Conservation (phyloP, 2,329 filamentous ascomycete genomes). For the Pestalotiopsis fici region DNA sequence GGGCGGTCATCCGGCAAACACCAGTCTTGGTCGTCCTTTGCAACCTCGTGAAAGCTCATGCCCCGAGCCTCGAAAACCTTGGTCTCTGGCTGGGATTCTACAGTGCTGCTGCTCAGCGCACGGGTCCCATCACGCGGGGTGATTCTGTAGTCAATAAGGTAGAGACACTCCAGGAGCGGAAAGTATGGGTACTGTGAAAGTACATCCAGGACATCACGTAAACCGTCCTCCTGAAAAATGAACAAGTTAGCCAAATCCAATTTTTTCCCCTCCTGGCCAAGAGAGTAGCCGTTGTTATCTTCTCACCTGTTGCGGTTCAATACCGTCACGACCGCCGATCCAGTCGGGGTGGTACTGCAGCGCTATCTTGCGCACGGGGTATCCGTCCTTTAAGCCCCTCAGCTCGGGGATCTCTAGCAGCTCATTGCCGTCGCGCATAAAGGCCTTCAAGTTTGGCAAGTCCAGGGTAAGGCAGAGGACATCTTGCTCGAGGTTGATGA, state of each 20-base stretch:
- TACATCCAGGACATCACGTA: not conserved
- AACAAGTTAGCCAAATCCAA: not conserved
- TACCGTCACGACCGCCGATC: not conserved
- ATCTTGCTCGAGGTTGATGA: constrained; percentile 7
- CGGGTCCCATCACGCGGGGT: not conserved
- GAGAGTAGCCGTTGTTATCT: not conserved
- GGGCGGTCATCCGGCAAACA: not conserved
- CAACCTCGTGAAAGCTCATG: constrained; percentile 1
- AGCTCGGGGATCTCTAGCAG: constrained; percentile 5
- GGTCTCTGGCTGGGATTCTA: not conserved
- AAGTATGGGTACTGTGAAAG: not conserved
- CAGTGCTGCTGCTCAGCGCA: not conserved
- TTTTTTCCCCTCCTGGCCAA: not conserved
- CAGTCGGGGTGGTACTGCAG: constrained; percentile 1
- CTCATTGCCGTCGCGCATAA: not conserved
- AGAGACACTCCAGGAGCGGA: constrained; percentile 1
- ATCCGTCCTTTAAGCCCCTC: not conserved
- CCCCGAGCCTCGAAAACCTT: not conserved
- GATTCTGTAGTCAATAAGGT: constrained; percentile 8
- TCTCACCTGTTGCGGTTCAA: not conserved
- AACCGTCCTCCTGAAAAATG: not conserved
- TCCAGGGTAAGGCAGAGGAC: constrained; percentile 3
- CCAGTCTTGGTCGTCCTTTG: not conserved
- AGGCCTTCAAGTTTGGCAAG: not conserved
- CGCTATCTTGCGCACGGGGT: not conserved